Base-by-base conservation (phyloP, 2,329 filamentous ascomycete genomes). In the Diplodia seriata region DNA sequence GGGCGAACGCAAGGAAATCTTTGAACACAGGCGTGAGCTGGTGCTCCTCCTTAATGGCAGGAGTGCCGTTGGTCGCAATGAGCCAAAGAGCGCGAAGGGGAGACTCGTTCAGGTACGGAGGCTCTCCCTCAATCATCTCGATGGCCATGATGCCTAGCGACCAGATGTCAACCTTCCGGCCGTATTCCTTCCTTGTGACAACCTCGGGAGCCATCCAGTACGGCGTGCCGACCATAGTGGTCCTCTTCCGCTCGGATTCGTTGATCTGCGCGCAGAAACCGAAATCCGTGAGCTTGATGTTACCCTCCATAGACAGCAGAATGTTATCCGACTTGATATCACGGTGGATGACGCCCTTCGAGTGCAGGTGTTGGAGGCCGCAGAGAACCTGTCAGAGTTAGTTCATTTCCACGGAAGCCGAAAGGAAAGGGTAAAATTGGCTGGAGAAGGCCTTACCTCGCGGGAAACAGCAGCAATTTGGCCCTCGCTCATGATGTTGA, bases 131-230 rank as follows among this genome's bases (percentile, higher is more conserved):
- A 72, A 99, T 97, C 95, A 99, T 99, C 81, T 99, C 95, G 75
- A 99, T 98, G 8, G 95, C 93, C 95, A 99, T 98, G 81, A 99
- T 99, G 69, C 95, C 95, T 54, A 99, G 84, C 69, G 92, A 97
- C 95, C 95, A 99, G 73, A 99, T 97, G 76, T 99, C 95, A 66
- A 99, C 94, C 81, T 98, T 99, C 70, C 94, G 91, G 72, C 95
- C 95, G 80, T 99, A 99, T 81, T 98, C 95, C 80, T 98, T 98
- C 51, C 94, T 86, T 7, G 93, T 98, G 33, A 99, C 95, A 26
- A 99, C 94, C 81, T 99, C 95, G 3, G 95, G 95, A 1, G 95
- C 95, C 95, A 99, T 99, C 95, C 95, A 99, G 81, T 99, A 99
- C 1, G 95, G 95, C 8, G 95, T 98, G 66, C 95, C 95, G 54